These are phyloP conservation scores for Posidonia australis DNA, from an alignment of 106 monocot genomes.

Conservation along the genomic window DNA sequence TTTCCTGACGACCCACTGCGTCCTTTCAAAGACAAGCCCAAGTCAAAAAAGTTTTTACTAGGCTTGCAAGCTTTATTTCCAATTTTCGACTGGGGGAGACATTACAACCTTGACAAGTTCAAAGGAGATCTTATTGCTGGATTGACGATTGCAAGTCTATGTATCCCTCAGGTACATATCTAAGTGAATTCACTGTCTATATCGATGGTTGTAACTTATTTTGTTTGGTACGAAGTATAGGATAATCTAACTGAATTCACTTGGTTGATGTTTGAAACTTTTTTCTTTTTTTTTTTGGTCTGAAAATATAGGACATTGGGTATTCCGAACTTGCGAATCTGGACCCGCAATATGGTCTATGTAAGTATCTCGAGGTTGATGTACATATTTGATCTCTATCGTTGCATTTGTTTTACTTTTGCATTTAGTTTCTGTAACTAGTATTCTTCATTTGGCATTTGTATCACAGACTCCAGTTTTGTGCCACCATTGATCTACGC, in stretches of 20 bases:
- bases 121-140: constrained; percentile 83
- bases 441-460: neutral
- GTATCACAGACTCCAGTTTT: constrained; percentile 61
- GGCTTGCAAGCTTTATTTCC: constrained; percentile 64
- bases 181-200: too few relatives aligned
- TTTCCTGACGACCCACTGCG: constrained; percentile 81
- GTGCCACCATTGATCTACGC: constrained; percentile 86
- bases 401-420: too few relatives aligned
- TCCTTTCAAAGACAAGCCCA: constrained; percentile 60
- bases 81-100: constrained; percentile 58
- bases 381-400: neutral
- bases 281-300: too few relatives aligned
- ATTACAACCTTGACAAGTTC: constrained; percentile 51
- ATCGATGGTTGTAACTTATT: too few relatives aligned
- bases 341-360: constrained; percentile 41
- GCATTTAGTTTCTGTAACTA: too few relatives aligned
- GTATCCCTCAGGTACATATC: constrained; percentile 76
- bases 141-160: constrained; percentile 88
- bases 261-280: neutral
- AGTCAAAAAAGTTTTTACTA: constrained; percentile 39
- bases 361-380: constrained; percentile 30
- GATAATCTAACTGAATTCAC: neutral
- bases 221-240: too few relatives aligned
- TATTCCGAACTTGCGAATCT: constrained; percentile 62
- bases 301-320: constrained; percentile 44